Conservation (phyloP, 2,329 filamentous ascomycete species). For the Lecanosticta acicola region DNA sequence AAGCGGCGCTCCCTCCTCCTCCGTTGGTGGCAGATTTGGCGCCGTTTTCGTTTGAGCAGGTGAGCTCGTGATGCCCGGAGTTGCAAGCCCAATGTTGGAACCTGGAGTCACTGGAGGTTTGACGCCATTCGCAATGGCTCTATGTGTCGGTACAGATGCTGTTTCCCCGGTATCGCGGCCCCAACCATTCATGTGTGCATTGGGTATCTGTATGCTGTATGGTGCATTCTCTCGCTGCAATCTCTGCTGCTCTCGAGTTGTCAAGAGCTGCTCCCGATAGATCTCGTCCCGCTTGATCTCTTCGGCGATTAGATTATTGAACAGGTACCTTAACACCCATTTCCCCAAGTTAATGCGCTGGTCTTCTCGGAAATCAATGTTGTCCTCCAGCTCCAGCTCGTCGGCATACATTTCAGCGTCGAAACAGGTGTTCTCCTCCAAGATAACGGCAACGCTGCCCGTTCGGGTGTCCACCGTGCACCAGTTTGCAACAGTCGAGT, state of each 20-base stretch:
- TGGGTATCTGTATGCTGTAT: slow-evolving; percentile 54
- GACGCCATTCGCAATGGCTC: slow-evolving; percentile 61
- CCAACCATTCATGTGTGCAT: slow-evolving; percentile 38
- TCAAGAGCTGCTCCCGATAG: slow-evolving; percentile 64
- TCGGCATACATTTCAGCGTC: slow-evolving; percentile 97
- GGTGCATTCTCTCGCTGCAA: slow-evolving; percentile 55
- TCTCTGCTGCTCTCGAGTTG: slow-evolving; percentile 52
- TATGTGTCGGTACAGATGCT: slow-evolving; percentile 48
- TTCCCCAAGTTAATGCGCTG: slow-evolving; percentile 96
- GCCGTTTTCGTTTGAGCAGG: slow-evolving; percentile 31
- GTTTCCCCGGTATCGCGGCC: slow-evolving; percentile 34
- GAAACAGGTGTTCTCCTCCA: slow-evolving; percentile 94
- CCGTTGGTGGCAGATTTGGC: slow-evolving; percentile 30
- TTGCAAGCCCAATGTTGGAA: slow-evolving; percentile 62
- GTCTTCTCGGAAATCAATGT: slow-evolving; percentile 81
- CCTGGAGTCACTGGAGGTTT: slow-evolving; percentile 63
- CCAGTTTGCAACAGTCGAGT: slow-evolving; percentile 89
- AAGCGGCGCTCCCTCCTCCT: slow-evolving; percentile 40
- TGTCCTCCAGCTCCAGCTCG: slow-evolving; percentile 67
- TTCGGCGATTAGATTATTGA: slow-evolving; percentile 82
- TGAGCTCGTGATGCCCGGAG: slow-evolving; percentile 30
- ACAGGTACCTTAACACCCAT: slow-evolving; percentile 91
- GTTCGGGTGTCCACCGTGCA: slow-evolving; percentile 92
- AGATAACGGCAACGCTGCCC: slow-evolving; percentile 79
- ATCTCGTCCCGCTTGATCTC: slow-evolving; percentile 76